Base-by-base conservation (phyloP, 768 basidiomycete genomes). In the Trametes gibbosa region DNA sequence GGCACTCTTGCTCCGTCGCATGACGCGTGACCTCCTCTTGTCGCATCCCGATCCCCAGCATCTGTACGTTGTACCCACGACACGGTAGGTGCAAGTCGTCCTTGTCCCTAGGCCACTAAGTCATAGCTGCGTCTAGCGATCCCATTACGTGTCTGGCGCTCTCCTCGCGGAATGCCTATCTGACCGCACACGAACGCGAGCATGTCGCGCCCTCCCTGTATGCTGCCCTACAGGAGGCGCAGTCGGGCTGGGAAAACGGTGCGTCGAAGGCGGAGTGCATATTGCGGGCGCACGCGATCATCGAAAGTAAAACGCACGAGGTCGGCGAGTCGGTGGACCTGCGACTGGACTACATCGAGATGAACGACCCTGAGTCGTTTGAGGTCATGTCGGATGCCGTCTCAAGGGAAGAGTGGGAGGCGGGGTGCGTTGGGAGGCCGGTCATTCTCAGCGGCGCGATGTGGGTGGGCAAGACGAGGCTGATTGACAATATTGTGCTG, bases 401-500 rank as follows among this genome's bases (percentile, higher is more conserved):
- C 9, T 62, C 57, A 16, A 65, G 59, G 40, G 53, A 59, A 19
- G 69, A 66, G 52, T 72, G 63, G 57, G 63, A 63, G n/a, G 70
- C 72, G 5, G 63, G 63, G 24, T 64, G 63, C 10, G 68, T 14
- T 69, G 69, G 60, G 69, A 71, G 61, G 19, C 61, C 81, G 9
- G 84, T 88, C 29, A 83, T 97, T 21, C 66, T 98, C 50, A 96
- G 93, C 61, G 95, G 93, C 2, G 94, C 92, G 27, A 67, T 95
- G 62, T 90, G 88, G 82, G 82, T 95, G 2, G 92, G 92, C 40
- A 81, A 79, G 69, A 98, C 95, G 40, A 81, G 95, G 63, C 71
- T 99, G 65, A 98, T 99, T 42, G 96, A 99, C 73, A 99, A 98
- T 70, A 72, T 97, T 51, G 75, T 97, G 42, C 72, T 97, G 1